Base-by-base conservation (phyloP, 2,329 filamentous ascomycete genomes). In the Furcasterigmium furcatum region DNA sequence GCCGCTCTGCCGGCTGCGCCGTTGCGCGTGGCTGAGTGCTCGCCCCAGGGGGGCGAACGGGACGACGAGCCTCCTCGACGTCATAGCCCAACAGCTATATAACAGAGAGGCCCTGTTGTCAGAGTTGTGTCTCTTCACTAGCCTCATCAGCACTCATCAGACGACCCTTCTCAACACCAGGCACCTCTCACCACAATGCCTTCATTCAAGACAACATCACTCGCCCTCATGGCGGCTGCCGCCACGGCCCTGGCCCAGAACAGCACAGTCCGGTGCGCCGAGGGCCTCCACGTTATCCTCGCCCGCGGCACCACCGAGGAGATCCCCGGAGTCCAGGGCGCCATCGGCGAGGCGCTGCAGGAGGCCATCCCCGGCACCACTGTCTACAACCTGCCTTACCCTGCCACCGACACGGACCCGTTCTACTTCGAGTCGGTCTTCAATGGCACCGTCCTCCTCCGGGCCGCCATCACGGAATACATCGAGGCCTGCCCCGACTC, bases 231-330 rank as follows among this genome's bases (percentile, higher is more conserved):
- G 7, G 12, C 24, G 24, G 12, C 24, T 12, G 12, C 24, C 25
- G 38, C 52, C 8, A 42, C 68, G 43, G 91, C 73, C 47, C 73
- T 84, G 3, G 90, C 89, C 24, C 84, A 76, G 66, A 96, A 94
- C 4, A 96, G 66, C 7, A 95, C 86, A 45, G 88, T 66, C 73
- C 7, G 24, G 12, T 27, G 24, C 24, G 24, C 24, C 24, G 7
- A 7, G 24, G 24, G 24, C 12, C 24, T 27, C 12, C 24, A 27
- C 24, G 7, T 27, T 12, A 27, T 27, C 12, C 24, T 66, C 43
- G 62, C 65, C 12, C 63, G 68, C 38, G 68, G 67, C 41, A 68
- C 64, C 9, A 48, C 36, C 21, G 68, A 71, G 52, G 24, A 27
- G 12, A 38, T 49, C 5, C 43, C 54, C 5, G 68, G 68, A 13